Base-by-base conservation (phyloP, 805 yeast species). In the Saccharomycopsis sp. region DNA sequence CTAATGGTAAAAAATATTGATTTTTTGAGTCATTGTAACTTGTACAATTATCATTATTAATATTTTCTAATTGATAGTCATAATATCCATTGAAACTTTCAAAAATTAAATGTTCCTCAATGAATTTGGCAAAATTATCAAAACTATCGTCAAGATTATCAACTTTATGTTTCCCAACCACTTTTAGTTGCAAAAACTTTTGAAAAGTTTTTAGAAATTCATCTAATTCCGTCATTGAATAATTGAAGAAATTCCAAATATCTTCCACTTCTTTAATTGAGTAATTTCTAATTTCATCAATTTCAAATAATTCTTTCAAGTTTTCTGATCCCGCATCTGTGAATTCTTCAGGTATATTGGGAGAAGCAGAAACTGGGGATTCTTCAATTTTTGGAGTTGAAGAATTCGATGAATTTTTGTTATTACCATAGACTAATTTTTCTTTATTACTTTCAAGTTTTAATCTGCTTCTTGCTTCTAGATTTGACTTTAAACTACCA, bases 231-330 rank as follows among this genome's bases (percentile, higher is more conserved):
- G 54, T 52, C n/a, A 53, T 43, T 1, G 76, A 62, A 46, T 59
- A 71, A 14, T 57, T 58, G 15, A 72, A 48, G 47, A 74, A 74
- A 12, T 60, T 60, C 32, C 61, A 65, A 40, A 67, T 67, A 13
- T 45, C 49, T 17, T 38, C 41, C 10, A 45, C 37, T 64, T 52
- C 58, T 33, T 49, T 52, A 3, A 35, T 36, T 3, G 43, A 30
- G 18, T 47, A 47, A 4, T 32, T 39, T 5, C 45, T 40, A 2
- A 44, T 27, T 10, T 36, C 35, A 9, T 47, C 40, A 4, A 54
- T 5, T 25, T 41, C 49, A 31, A 45, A 26, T n/a, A 58, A 32
- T 25, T 57, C 61, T 30, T 40, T 38, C 30, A 55, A 38, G 5
- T 51, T 25, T 3, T 39, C 45, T 6, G 34, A 21, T 1, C 55